phyloP scores from a whole-genome alignment of 2,329 filamentous ascomycete genomes.

The Fusarium oxysporum region DNA sequence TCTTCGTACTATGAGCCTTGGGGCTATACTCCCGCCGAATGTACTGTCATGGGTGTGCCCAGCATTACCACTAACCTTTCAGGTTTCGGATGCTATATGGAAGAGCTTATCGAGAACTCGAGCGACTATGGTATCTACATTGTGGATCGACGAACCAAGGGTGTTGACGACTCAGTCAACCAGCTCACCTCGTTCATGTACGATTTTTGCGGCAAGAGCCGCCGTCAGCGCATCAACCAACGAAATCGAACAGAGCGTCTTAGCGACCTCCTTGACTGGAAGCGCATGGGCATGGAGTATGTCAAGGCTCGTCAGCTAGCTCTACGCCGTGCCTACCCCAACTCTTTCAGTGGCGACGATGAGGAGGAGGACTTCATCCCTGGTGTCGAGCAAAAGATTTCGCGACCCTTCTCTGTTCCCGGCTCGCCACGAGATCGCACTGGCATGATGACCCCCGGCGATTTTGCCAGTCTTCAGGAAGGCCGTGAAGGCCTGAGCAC shows the following conservation, averaged over 20 bases:
- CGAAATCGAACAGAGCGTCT: slow-evolving; percentile 95
- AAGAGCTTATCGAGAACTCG: slow-evolving; percentile 97
- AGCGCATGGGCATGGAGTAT: slow-evolving; percentile 99
- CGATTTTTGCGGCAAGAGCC: slow-evolving; percentile 92
- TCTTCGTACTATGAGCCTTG: slow-evolving; percentile 99
- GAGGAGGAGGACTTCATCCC: slow-evolving; percentile 92
- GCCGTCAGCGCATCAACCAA: slow-evolving; percentile 97
- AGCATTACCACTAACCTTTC: slow-evolving; percentile 98
- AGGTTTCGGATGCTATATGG: slow-evolving; percentile 99
- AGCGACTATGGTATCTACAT: slow-evolving; percentile 99
- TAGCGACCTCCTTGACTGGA: slow-evolving; percentile 97
- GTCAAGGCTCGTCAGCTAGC: slow-evolving; percentile 96
- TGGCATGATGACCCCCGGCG: slow-evolving; percentile 99
- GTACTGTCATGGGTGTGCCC: slow-evolving; percentile 98
- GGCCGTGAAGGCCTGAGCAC: slow-evolving; percentile 92
- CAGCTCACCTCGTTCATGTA: slow-evolving; percentile 90
- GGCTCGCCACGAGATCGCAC: slow-evolving; percentile 90
- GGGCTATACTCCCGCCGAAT: slow-evolving; percentile 98
- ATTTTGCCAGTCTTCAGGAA: slow-evolving; percentile 97
- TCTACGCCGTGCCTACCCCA: slow-evolving; percentile 89
- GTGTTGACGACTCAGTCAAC: slow-evolving; percentile 96
- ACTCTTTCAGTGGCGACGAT: slow-evolving; percentile 83
- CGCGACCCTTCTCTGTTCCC: slow-evolving; percentile 90
- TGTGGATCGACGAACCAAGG: slow-evolving; percentile 94
- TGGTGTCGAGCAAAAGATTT: slow-evolving; percentile 94